Base-by-base conservation (phyloP, 2,329 filamentous ascomycete species). In the Blastomyces parvus region DNA sequence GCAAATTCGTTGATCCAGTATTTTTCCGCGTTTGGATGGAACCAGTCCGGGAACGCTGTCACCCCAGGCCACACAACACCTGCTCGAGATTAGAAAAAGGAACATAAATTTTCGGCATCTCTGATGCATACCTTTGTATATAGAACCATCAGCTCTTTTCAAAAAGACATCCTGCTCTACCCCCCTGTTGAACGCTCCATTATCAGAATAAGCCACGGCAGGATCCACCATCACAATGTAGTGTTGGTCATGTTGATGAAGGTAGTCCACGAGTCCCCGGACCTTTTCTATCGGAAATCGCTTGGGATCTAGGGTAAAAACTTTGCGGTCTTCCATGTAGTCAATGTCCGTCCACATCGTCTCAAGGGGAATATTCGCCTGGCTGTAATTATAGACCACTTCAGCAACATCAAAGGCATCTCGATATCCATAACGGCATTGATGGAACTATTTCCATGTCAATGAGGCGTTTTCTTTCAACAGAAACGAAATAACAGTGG, bases 61-160 rank as follows among this genome's bases (percentile, higher is more conserved):
- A 85, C 81, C 50, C 88, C 88, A 1, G 88, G 85, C 88, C 88
- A 91, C 19, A 90, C 88, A 19, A 89, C 86, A 19, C 88, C 84
- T 62, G 65, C 25, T 62, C 11, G 3, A 5, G 13, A 8, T 53
- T 63, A 55, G 56, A 58, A 58, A 40, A 46, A 14, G 27, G 2
- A 30, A 17, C 3, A 8, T 48, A 48, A 1, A 27, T 30, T 27
- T 25, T 19, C 59, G 8, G 60, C 2, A 38, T 36, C 36, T 38
- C 33, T 22, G 17, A 44, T 5, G n/a, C 58, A 33, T 66, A 63
- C 62, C 81, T 61, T 80, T 70, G 63, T 78, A 79, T 40, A 80
- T 72, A 2, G 76, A 75, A 19, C 79, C 86, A 69, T 90, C 86
- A 48, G 48, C 38, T 25, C 69, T 65, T 63, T 81, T 82, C 58